Percentiles rank a stretch among this genome's conserved stretches.
phyloP scores from a whole-genome alignment of 805 yeast species.

The Candida methanosorbosa region DNA sequence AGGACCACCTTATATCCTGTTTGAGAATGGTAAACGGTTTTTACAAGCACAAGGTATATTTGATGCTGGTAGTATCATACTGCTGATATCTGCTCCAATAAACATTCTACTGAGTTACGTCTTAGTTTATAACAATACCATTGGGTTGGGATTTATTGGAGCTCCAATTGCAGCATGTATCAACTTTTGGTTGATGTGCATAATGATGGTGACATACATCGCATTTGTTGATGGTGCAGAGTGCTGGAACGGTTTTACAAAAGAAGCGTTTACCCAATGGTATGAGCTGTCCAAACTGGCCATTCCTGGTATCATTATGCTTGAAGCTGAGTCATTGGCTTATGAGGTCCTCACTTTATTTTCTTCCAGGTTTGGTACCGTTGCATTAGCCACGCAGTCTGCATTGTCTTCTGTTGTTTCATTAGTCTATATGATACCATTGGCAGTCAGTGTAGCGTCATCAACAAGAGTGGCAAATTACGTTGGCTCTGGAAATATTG shows the following conservation, averaged over 20 bases:
- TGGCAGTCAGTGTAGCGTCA: conserved; percentile 46
- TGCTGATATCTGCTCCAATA: conserved; percentile 62
- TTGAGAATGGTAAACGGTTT: conserved; percentile 65
- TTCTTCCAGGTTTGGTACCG: conserved; percentile 44
- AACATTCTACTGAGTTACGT: conserved; percentile 59
- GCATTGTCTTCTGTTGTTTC: conserved; percentile 45
- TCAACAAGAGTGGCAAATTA: conserved; percentile 47
- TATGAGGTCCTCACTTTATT: conserved; percentile 46
- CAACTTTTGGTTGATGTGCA: conserved; percentile 63
- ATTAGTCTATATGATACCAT: conserved; percentile 47
- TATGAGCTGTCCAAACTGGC: conserved; percentile 35
- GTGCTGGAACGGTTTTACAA: conserved; percentile 61
- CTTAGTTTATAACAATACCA: conserved; percentile 47
- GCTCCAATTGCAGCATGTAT: conserved; percentile 70
- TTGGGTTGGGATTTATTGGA: conserved; percentile 69
- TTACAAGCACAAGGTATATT: conserved; percentile 73
- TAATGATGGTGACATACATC: conserved; percentile 46
- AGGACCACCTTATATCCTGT: conserved; percentile 62
- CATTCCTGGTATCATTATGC: conserved; percentile 44
- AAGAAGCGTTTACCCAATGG: conserved; percentile 26
- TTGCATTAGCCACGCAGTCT: conserved; percentile 47
- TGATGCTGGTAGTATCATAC: conserved; percentile 68
- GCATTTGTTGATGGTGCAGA: conserved; percentile 50
- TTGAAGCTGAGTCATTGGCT: conserved; percentile 48
- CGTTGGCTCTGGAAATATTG: conserved; percentile 33